Evolutionary conservation across 2,329 filamentous ascomycete genomes (phyloP), one percentile per base, ranked within the genome.

Genomic region (Fusarium pseudoanthophilum): DNA sequence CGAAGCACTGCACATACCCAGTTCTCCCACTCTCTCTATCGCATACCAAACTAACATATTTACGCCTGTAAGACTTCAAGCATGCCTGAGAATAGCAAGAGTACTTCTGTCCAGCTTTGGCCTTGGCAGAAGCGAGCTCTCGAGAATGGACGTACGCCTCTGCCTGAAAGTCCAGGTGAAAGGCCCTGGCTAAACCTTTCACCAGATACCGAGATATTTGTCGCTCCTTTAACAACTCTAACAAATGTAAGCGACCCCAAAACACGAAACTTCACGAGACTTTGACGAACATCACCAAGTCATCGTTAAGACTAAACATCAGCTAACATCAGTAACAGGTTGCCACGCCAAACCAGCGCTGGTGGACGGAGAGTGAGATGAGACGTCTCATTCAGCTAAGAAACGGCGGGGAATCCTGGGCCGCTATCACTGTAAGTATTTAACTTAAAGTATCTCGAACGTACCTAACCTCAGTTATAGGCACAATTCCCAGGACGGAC

Each of bases 341-440:
- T 21, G n/a, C n/a, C 5, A 16, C 48, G 7, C 43, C 40, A 7
- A 39, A 21, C 26, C 53, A 55, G 7, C 65, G 52, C n/a, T 69
- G 40, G 28, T 69, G 67, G 67, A 15, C 67, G 0, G 65, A 64
- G 21, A n/a, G 45, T 7, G 67, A 69, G 4, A 69, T 69, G 45
- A 62, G 58, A 30, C 59, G 46, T 7, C 36, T 69, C 3, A 64
- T 69, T 5, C 11, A 28, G 2, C 11, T 69, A 11, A 43, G 36
- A 16, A 64, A 69, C 16, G 10, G 26, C 10, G 59, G 65, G 7
- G 16, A 37, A 2, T 32, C 30, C 2, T 69, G 67, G 67, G n/a
- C 51, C 1, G 7, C 14, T 13, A 11, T 67, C 20, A 55, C 15
- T 11, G 62, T 39, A 21, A 39, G 40, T 9, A 21, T 7, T 16